Evolutionary conservation across 495 filamentous ascomycete genomes (phyloP).

Genomic region (Cairneyella variabilis): DNA sequence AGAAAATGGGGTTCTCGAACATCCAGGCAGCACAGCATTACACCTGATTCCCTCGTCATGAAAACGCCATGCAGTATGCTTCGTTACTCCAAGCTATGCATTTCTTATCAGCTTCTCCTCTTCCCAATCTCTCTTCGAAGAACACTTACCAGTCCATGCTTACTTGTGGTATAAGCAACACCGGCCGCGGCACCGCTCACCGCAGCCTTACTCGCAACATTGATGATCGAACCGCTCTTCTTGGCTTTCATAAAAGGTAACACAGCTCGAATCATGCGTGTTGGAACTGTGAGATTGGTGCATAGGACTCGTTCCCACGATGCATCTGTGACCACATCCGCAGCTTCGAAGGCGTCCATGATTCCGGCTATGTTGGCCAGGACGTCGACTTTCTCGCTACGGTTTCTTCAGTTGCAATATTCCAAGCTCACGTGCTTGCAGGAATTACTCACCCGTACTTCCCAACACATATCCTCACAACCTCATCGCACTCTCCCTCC

Average conservation of each 20-base stretch:
- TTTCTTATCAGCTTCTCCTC: slow-evolving; percentile 9
- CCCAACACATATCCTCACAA: slow-evolving; percentile 26
- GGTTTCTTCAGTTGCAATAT: neutral
- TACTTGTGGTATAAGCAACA: slow-evolving; percentile 36
- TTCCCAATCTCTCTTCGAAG: neutral
- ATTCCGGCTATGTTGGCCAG: slow-evolving; percentile 39
- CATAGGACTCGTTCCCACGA: slow-evolving; percentile 33
- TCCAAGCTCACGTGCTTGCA: neutral
- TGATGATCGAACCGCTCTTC: slow-evolving; percentile 36
- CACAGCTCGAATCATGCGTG: slow-evolving; percentile 35
- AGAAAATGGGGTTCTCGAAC: neutral
- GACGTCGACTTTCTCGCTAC: slow-evolving; percentile 29
- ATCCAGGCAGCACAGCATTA: slow-evolving; percentile 32
- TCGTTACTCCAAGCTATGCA: slow-evolving; percentile 34
- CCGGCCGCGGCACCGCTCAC: slow-evolving; percentile 35
- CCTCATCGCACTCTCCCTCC: slow-evolving; percentile 29
- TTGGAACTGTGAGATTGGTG: slow-evolving; percentile 35
- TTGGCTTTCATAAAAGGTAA: slow-evolving; percentile 32
- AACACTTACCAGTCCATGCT: slow-evolving; percentile 29
- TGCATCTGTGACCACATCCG: slow-evolving; percentile 28
- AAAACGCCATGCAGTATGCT: slow-evolving; percentile 42
- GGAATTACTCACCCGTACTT: slow-evolving; percentile 29
- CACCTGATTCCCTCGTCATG: slow-evolving; percentile 34
- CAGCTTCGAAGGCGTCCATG: slow-evolving; percentile 34
- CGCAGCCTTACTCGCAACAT: slow-evolving; percentile 36